A percentile compares a stretch with the other conserved stretches of the same genome.
Conservation (phyloP, 768 basidiomycete genomes). For the Boletus sp. region DNA sequence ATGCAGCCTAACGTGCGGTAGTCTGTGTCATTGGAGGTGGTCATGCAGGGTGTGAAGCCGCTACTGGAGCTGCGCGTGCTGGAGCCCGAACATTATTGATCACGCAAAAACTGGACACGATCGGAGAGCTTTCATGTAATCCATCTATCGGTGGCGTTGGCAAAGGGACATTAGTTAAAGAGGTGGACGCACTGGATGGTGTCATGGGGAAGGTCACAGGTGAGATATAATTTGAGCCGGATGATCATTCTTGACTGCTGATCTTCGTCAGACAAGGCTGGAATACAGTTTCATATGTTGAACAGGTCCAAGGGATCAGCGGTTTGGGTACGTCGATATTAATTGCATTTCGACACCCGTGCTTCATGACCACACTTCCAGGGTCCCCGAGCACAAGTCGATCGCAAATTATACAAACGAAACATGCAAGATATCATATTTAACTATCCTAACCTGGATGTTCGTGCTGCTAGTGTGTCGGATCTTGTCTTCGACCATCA, state of each 20-base stretch:
- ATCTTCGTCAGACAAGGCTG: conserved; percentile 67
- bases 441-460: conserved; percentile 65
- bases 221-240: conserved; percentile 29
- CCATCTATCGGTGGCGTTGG: conserved; percentile 91
- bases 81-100: conserved; percentile 80
- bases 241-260: background rate
- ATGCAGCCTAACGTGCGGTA: conserved; percentile 37
- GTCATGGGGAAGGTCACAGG: conserved; percentile 83
- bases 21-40: conserved; percentile 91
- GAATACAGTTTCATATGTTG: conserved; percentile 84
- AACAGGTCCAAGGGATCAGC: conserved; percentile 87
- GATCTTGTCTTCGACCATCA: conserved; percentile 67
- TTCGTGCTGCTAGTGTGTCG: conserved; percentile 73
- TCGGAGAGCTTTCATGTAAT: conserved; percentile 88
- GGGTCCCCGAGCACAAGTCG: conserved; percentile 90
- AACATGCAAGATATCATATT: conserved; percentile 73
- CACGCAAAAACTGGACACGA: conserved; percentile 77
- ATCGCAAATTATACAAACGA: conserved; percentile 77
- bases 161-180: conserved; percentile 88
- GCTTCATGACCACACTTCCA: conserved; percentile 26
- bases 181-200: conserved; percentile 89
- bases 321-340: conserved; percentile 67
- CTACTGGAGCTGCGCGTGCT: conserved; percentile 78
- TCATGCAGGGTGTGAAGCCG: conserved; percentile 92
- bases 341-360: too few relatives aligned